phyloP scores from a whole-genome alignment of 805 yeast species.

The Ogataea nitratoaversa region DNA sequence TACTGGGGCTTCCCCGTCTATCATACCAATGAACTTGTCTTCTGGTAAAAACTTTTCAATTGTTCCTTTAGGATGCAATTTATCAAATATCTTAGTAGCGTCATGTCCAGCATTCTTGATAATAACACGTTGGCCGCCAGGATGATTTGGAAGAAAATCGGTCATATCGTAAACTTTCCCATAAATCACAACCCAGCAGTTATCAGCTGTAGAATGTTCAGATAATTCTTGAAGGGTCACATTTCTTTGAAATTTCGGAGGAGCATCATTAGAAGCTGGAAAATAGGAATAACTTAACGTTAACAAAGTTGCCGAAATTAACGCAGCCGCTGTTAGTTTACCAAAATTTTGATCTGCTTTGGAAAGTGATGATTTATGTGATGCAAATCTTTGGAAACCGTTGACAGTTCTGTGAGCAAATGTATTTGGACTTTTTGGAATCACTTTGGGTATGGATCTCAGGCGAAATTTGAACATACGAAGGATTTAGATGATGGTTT shows the following conservation, averaged over 20 bases:
- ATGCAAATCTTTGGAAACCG: no score
- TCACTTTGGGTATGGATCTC: no score
- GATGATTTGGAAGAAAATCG: slow-evolving; percentile 43
- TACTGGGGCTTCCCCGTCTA: slow-evolving; percentile 33
- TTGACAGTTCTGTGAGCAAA: no score
- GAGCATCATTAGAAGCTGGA: slow-evolving; percentile 8
- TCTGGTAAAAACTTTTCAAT: slow-evolving; percentile 56
- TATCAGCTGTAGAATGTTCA: slow-evolving; percentile 53
- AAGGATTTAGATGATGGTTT: no score
- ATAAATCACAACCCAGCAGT: slow-evolving; percentile 83
- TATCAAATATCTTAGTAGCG: slow-evolving; percentile 70
- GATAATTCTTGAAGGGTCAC: slow-evolving; percentile 37
- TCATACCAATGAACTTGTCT: slow-evolving; percentile 57
- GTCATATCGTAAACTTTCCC: slow-evolving; percentile 78
- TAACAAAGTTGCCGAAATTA: background rate
- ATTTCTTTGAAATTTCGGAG: slow-evolving; percentile 1
- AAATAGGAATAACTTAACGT: background rate
- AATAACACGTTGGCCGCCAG: slow-evolving; percentile 48
- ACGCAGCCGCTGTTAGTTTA: no score
- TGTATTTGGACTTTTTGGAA: no score
- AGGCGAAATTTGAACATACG: no score
- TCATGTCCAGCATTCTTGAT: slow-evolving; percentile 47
- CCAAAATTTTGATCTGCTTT: no score
- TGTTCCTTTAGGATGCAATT: slow-evolving; percentile 88
- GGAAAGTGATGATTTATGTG: no score